Evolutionary conservation across 345 rosid species (phyloP).

Genomic region (Melaleuca alternifolia): DNA sequence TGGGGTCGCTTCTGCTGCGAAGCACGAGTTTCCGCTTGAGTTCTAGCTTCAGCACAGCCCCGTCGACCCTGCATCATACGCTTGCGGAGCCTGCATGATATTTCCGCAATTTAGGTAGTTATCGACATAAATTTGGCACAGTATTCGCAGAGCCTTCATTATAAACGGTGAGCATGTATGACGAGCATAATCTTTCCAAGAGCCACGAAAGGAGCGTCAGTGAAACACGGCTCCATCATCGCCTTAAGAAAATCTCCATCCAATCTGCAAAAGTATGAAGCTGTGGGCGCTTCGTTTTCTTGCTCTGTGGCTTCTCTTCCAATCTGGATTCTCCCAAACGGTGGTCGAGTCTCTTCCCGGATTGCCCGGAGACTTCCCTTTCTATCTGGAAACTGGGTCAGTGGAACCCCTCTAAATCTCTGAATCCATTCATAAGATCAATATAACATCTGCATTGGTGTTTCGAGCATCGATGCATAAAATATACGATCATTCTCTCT

Average conservation of each 20-base stretch:
- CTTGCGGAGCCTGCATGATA: neutral
- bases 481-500: conserved; percentile 1
- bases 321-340: neutral
- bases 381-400: conserved; percentile 16
- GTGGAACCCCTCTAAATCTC: neutral
- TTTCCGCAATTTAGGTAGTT: neutral
- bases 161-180: neutral
- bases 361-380: conserved; percentile 9
- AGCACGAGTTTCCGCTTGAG: neutral
- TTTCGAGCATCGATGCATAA: too few relatives aligned
- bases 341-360: conserved; percentile 9
- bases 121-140: neutral
- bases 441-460: neutral
- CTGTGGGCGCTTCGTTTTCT: neutral
- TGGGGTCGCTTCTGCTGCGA: too few relatives aligned
- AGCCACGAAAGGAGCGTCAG: neutral
- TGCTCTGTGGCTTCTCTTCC: neutral
- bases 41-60: neutral
- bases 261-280: neutral
- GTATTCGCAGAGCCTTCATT: neutral
- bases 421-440: neutral
- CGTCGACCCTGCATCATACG: neutral
- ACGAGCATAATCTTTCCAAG: neutral
- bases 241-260: neutral
- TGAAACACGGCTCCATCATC: neutral